Percentiles rank a stretch among this genome's conserved stretches.
phyloP scores from a whole-genome alignment of 352 stramenopile species.

The Phytophthora cactorum region DNA sequence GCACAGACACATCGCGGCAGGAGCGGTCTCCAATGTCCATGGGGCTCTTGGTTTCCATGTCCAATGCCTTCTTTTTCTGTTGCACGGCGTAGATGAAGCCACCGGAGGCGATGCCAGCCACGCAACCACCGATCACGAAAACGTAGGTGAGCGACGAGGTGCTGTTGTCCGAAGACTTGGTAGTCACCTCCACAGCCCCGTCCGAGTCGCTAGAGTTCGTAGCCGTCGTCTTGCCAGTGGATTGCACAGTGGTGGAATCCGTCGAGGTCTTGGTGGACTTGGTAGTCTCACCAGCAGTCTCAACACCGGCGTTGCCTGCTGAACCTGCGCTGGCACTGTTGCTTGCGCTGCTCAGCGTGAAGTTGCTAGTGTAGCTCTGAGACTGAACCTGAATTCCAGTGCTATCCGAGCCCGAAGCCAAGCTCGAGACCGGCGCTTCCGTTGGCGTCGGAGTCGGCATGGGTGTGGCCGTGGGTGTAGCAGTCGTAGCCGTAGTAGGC shows the following conservation, averaged over 20 bases:
- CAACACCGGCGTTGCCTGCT: slow-evolving; percentile 26
- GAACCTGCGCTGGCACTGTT: slow-evolving; percentile 27
- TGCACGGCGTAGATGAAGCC: slow-evolving; percentile 55
- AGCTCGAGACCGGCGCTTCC: slow-evolving; percentile 28
- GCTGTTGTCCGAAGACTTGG: slow-evolving; percentile 42
- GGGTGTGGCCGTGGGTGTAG: slow-evolving; percentile 28
- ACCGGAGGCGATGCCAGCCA: slow-evolving; percentile 41
- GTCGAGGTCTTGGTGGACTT: slow-evolving; percentile 11
- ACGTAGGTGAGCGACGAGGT: slow-evolving; percentile 41
- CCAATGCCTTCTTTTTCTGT: slow-evolving; percentile 59
- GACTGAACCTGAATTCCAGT: slow-evolving; percentile 28
- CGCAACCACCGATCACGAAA: slow-evolving; percentile 43
- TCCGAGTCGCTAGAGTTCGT: slow-evolving; percentile 22
- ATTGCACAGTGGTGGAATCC: slow-evolving; percentile 17
- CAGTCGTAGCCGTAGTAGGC: slow-evolving; percentile 23
- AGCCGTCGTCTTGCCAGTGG: slow-evolving; percentile 29
- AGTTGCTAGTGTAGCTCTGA: slow-evolving; percentile 34
- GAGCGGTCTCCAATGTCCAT: slow-evolving; percentile 32
- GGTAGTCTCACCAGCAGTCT: slow-evolving; percentile 20
- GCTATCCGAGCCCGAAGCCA: slow-evolving; percentile 12
- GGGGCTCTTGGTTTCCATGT: slow-evolving; percentile 50
- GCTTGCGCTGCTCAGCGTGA: slow-evolving; percentile 34
- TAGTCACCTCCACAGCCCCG: slow-evolving; percentile 47
- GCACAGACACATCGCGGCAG: slow-evolving; percentile 41
- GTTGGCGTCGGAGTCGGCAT: slow-evolving; percentile 36